A percentile compares a stretch with the other conserved stretches of the same genome.
phyloP scores from a whole-genome alignment of 345 rosid genomes.

The Lagerstroemia speciosa region DNA sequence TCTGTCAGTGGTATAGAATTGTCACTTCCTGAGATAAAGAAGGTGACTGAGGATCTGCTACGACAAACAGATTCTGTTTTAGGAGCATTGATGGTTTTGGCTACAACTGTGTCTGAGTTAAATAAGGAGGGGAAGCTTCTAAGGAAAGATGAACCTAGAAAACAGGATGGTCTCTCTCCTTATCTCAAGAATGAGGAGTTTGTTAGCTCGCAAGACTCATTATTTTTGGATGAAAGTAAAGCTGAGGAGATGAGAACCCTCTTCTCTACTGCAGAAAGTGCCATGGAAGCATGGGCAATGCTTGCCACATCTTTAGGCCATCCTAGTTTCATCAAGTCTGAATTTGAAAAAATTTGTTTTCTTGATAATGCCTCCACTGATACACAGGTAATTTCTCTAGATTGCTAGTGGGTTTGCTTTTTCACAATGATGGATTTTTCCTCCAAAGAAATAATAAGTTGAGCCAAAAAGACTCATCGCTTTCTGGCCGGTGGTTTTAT shows the following conservation, averaged over 20 bases:
- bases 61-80: conserved; percentile 79
- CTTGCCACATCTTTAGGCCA: conserved; percentile 91
- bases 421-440: background rate
- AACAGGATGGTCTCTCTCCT: conserved; percentile 9
- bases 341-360: conserved; percentile 90
- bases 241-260: conserved; percentile 85
- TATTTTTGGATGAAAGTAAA: conserved; percentile 46
- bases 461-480: background rate
- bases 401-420: conserved; percentile 1
- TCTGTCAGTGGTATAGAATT: conserved; percentile 31
- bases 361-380: conserved; percentile 76
- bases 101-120: conserved; percentile 62
- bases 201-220: conserved; percentile 26
- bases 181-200: conserved; percentile 28
- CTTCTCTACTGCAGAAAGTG: conserved; percentile 82
- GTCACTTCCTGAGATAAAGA: conserved; percentile 71
- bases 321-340: conserved; percentile 91
- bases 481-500: background rate
- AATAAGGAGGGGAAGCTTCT: conserved; percentile 32
- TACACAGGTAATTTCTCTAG: conserved; percentile 57
- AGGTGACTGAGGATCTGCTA: conserved; percentile 66
- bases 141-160: conserved; percentile 21
- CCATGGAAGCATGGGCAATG: conserved; percentile 99
- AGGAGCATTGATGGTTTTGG: conserved; percentile 83
- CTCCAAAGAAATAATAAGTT: background rate